Evolutionary conservation across 345 rosid genomes (phyloP).

Genomic region (Camelina laxa): DNA sequence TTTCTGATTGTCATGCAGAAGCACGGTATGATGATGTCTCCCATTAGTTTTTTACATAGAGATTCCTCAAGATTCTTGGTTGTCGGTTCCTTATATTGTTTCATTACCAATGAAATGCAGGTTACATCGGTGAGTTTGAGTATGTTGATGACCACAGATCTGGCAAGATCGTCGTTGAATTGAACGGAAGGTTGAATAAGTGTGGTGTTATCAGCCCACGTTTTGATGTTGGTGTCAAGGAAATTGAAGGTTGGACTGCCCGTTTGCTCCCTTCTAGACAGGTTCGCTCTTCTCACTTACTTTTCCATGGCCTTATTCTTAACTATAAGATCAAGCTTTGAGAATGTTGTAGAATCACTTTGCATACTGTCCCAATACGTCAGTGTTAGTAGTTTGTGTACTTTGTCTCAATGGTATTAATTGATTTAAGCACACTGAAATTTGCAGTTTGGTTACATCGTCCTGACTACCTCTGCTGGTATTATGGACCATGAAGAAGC

Average conservation of each 20-base stretch:
- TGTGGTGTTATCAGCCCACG: conserved; percentile 65
- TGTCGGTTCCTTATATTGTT: not conserved
- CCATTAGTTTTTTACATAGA: not conserved
- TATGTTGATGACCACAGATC: conserved; percentile 58
- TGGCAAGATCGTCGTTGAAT: conserved; percentile 61
- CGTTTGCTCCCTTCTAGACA: conserved; percentile 62
- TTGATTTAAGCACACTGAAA: not conserved
- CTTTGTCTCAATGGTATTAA: not conserved
- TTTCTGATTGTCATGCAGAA: conserved; percentile 48
- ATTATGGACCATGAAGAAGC: conserved; percentile 56
- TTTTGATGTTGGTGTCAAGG: conserved; percentile 61
- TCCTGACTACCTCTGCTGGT: conserved; percentile 49
- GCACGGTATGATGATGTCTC: conserved; percentile 29
- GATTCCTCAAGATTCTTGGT: not conserved
- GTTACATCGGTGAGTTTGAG: conserved; percentile 61
- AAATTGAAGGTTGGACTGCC: conserved; percentile 65
- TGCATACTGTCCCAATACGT: not conserved
- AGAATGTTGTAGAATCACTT: not conserved
- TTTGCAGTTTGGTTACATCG: conserved; percentile 50
- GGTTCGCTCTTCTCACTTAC: conserved; percentile 30
- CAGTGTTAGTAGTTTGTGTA: not conserved
- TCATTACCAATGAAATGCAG: conserved; percentile 9
- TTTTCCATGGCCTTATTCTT: not conserved
- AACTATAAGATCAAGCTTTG: not conserved
- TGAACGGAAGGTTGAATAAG: conserved; percentile 59